Evolutionary conservation across 2,329 filamentous ascomycete genomes (phyloP).

Genomic region (Stachybotrys chartarum): DNA sequence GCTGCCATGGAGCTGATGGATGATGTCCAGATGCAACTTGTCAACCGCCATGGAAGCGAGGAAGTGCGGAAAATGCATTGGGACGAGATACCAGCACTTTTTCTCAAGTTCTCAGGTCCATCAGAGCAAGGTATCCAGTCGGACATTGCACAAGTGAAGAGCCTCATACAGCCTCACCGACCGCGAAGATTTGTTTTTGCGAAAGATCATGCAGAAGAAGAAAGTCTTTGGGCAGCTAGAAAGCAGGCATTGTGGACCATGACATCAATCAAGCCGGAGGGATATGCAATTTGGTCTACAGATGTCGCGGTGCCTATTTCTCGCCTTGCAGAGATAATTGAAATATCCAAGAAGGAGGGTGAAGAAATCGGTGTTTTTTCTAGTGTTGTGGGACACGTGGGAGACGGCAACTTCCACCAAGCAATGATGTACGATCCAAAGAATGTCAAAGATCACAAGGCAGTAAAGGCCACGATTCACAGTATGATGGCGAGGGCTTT

Average conservation of each 20-base stretch:
- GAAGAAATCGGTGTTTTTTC: conserved; percentile 53
- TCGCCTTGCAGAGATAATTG: conserved; percentile 58
- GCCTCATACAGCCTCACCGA: not conserved
- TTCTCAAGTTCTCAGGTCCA: conserved; percentile 66
- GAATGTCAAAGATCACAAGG: conserved; percentile 47
- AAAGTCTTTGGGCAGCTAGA: conserved; percentile 54
- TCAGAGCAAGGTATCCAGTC: not conserved
- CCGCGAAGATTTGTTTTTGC: not conserved
- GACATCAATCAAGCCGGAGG: conserved; percentile 42
- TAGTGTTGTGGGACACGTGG: conserved; percentile 66
- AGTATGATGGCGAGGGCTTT: conserved; percentile 64
- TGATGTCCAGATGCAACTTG: conserved; percentile 64
- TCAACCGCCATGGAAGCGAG: conserved; percentile 46
- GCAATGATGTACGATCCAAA: conserved; percentile 33
- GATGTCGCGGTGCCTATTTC: conserved; percentile 71
- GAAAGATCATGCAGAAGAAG: conserved; percentile 1
- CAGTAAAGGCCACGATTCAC: conserved; percentile 54
- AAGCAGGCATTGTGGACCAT: conserved; percentile 65
- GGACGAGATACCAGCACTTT: conserved; percentile 59
- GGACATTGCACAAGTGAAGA: not conserved
- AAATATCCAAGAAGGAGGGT: conserved; percentile 55
- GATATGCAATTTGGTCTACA: conserved; percentile 44
- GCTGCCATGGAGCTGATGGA: conserved; percentile 75
- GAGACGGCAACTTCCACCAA: conserved; percentile 69
- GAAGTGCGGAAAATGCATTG: conserved; percentile 36